Evolutionary conservation across 352 stramenopile genomes (phyloP).

Genomic region (Thalassiosira livingstoniorum): DNA sequence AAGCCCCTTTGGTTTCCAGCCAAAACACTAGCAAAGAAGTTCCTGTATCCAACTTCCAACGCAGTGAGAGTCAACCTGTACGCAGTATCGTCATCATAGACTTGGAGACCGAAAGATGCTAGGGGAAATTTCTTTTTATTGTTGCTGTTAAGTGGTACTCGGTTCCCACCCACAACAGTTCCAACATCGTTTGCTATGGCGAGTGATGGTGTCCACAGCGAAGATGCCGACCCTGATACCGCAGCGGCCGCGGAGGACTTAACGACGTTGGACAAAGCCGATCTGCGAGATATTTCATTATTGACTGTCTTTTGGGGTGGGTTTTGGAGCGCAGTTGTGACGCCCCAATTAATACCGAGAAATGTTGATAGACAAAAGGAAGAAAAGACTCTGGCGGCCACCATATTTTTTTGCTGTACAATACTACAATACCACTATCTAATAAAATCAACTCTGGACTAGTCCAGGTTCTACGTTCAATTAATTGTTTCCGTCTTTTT

Average conservation of each 20-base stretch:
- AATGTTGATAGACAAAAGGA: no score
- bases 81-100: constrained; percentile 79
- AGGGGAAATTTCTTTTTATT: constrained; percentile 72
- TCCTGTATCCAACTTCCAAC: constrained; percentile 77
- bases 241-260: constrained; percentile 25
- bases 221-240: constrained; percentile 4
- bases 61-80: constrained; percentile 78
- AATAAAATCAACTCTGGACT: no score
- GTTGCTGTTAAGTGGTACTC: constrained; percentile 50
- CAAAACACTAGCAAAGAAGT: constrained; percentile 81
- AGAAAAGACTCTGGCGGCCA: no score
- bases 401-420: no score
- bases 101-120: constrained; percentile 74
- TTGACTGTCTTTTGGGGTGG: background rate
- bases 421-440: no score
- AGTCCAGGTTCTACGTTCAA: no score
- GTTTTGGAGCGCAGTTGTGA: constrained; percentile 18
- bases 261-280: constrained; percentile 39
- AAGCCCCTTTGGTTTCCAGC: constrained; percentile 81
- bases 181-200: constrained; percentile 4
- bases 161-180: background rate
- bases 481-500: no score
- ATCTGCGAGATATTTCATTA: constrained; percentile 52
- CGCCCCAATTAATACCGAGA: no score
- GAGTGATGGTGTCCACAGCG: background rate